phyloP scores from a whole-genome alignment of 2,329 filamentous ascomycete genomes.

The Colletotrichum sp. region DNA sequence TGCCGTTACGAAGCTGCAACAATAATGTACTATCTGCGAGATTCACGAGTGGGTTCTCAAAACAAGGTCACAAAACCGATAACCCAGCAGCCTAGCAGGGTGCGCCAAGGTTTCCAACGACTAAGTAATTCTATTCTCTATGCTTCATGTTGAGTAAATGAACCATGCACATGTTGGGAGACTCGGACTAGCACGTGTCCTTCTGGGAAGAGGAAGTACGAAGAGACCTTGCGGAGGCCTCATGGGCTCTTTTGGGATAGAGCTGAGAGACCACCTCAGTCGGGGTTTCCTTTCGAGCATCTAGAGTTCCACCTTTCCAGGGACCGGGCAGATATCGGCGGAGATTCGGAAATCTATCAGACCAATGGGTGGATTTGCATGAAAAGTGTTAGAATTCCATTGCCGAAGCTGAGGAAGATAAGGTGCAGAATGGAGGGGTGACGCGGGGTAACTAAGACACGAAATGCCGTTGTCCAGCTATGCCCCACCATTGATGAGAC shows the following conservation, averaged over 20 bases:
- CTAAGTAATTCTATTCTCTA: not conserved
- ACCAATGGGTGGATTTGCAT: not conserved
- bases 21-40: not conserved
- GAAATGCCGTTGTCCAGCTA: not conserved
- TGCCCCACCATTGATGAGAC: not conserved
- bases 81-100: not conserved
- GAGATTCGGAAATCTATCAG: not conserved
- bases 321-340: not conserved
- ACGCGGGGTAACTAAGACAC: not conserved
- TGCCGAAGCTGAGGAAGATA: not conserved
- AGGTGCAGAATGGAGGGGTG: not conserved
- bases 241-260: not conserved
- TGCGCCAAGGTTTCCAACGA: not conserved
- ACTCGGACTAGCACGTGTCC: not conserved
- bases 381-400: not conserved
- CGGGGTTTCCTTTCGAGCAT: not conserved
- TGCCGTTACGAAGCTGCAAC: not conserved
- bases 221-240: not conserved
- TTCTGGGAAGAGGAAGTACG: not conserved
- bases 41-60: not conserved
- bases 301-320: fast-evolving
- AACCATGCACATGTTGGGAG: not conserved
- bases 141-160: not conserved
- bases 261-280: not conserved
- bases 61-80: not conserved